phyloP scores from a whole-genome alignment of 495 filamentous ascomycete genomes.

The Penicillium argentinense region DNA sequence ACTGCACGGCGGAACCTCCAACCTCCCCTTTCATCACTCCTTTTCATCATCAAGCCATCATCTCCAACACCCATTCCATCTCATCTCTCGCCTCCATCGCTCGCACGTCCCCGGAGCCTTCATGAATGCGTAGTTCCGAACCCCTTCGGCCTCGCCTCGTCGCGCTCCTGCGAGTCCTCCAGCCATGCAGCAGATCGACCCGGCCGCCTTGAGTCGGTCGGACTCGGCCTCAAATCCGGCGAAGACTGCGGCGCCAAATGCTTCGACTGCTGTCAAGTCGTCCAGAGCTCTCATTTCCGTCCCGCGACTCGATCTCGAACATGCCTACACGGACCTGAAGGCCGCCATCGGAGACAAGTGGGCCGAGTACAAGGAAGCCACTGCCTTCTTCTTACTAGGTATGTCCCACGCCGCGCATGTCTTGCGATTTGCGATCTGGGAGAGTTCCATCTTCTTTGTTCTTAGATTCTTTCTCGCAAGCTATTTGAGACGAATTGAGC shows the following conservation, averaged over 20 bases:
- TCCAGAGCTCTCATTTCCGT: slow-evolving; percentile 63
- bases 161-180: slow-evolving; percentile 41
- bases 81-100: slow-evolving; percentile 3
- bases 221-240: slow-evolving; percentile 59
- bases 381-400: slow-evolving; percentile 81
- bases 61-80: slow-evolving; percentile 15
- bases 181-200: slow-evolving; percentile 84
- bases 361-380: slow-evolving; percentile 82
- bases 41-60: slow-evolving; percentile 32
- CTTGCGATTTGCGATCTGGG: not conserved
- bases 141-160: slow-evolving; percentile 46
- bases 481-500: slow-evolving; percentile 14
- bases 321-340: slow-evolving; percentile 85
- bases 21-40: slow-evolving; percentile 27
- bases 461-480: not conserved
- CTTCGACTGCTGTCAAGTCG: slow-evolving; percentile 52
- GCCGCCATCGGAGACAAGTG: slow-evolving; percentile 79
- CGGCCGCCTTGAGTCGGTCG: slow-evolving; percentile 74
- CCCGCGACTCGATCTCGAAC: slow-evolving; percentile 87
- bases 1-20: slow-evolving; percentile 26
- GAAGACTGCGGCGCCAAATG: slow-evolving; percentile 60
- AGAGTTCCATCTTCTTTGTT: not conserved
- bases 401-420: too few relatives aligned
- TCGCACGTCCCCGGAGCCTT: slow-evolving; percentile 18
- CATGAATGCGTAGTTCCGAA: slow-evolving; percentile 44